Evolutionary conservation across 441 rosid species (phyloP).

Genomic region (Populus hybrid): DNA sequence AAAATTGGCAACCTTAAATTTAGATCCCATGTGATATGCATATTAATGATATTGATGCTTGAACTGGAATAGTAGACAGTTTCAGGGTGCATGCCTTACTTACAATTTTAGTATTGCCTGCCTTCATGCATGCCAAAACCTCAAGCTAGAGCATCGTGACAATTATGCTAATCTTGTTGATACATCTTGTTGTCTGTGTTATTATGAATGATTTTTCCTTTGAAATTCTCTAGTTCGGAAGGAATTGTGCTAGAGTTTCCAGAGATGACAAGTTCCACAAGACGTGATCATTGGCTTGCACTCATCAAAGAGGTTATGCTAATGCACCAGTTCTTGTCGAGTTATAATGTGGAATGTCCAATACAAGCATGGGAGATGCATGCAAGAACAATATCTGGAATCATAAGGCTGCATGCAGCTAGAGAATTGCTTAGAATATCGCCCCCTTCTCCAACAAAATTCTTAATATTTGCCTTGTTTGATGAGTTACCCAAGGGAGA

Average conservation of each 20-base stretch:
- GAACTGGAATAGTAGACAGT: background rate
- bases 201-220: constrained; percentile 8
- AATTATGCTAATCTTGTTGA: background rate
- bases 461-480: constrained; percentile 78
- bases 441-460: constrained; percentile 73
- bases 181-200: background rate
- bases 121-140: background rate
- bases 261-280: constrained; percentile 90
- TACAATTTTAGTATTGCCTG: background rate
- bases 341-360: constrained; percentile 44
- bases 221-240: constrained; percentile 52
- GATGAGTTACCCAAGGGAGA: constrained; percentile 93
- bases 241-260: constrained; percentile 91
- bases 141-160: background rate
- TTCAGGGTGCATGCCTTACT: background rate
- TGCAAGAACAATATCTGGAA: constrained; percentile 72
- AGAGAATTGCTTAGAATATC: constrained; percentile 83
- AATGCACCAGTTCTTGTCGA: constrained; percentile 73
- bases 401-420: constrained; percentile 85
- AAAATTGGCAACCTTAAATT: background rate
- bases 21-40: background rate
- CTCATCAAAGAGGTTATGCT: constrained; percentile 63
- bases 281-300: constrained; percentile 90
- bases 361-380: constrained; percentile 81
- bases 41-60: background rate